Conservation (phyloP, 176 grass and related monocot genomes). For the Aegilops longissima region DNA sequence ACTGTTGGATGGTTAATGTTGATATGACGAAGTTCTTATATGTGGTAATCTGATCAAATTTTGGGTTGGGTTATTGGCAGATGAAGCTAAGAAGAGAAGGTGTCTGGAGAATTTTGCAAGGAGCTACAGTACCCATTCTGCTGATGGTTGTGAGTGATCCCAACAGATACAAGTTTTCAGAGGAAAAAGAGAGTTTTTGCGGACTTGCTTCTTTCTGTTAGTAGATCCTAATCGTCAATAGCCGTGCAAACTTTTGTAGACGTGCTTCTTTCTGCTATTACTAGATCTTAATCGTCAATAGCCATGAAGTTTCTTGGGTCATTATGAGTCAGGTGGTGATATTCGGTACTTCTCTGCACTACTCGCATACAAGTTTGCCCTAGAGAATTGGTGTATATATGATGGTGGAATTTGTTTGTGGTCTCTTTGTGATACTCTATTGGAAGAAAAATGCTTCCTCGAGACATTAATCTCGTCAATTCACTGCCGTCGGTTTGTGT, state of each 20-base stretch:
- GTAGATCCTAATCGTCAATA: background rate
- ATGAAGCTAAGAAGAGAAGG: background rate
- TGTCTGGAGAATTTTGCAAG: background rate
- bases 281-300: background rate
- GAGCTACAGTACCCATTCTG: background rate
- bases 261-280: background rate
- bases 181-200: background rate
- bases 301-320: background rate
- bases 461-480: background rate
- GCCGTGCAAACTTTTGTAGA: background rate
- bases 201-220: background rate
- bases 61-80: background rate
- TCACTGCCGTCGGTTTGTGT: background rate
- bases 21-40: background rate
- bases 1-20: background rate
- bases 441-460: background rate
- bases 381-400: background rate
- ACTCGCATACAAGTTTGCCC: background rate
- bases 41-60: background rate
- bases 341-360: background rate
- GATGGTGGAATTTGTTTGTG: background rate
- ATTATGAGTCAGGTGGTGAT: background rate
- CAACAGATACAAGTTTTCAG: background rate
- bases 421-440: background rate
- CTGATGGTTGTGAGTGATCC: background rate